phyloP scores from a whole-genome alignment of 2,329 filamentous ascomycete genomes.

The Ceratocystis albifundus region DNA sequence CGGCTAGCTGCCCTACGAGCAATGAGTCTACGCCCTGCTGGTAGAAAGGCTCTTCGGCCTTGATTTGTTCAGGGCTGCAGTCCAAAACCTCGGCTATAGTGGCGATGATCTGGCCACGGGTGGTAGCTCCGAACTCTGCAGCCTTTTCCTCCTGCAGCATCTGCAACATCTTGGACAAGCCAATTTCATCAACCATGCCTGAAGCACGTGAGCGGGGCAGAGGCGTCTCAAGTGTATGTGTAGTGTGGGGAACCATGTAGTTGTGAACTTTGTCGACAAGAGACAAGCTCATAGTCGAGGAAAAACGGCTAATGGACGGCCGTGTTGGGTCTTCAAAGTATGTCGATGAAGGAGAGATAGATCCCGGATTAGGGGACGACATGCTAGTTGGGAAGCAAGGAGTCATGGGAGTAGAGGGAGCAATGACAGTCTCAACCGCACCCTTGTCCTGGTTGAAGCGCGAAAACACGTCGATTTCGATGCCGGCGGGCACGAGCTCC shows the following conservation, averaged over 20 bases:
- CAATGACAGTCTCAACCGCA: constrained; percentile 18
- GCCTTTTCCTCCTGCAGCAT: constrained; percentile 26
- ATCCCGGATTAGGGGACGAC: neutral
- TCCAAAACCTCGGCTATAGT: constrained; percentile 38
- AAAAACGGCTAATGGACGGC: constrained; percentile 16
- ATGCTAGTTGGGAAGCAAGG: constrained; percentile 1
- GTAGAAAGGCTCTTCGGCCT: constrained; percentile 39
- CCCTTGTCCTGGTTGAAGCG: constrained; percentile 21
- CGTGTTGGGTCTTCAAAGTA: constrained; percentile 16
- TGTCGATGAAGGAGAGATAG: neutral
- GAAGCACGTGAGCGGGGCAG: constrained; percentile 28
- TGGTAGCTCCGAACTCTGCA: constrained; percentile 26
- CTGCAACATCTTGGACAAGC: constrained; percentile 30
- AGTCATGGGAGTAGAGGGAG: constrained; percentile 8
- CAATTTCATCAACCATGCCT: constrained; percentile 30
- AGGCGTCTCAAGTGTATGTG: constrained; percentile 30
- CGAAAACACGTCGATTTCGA: constrained; percentile 20
- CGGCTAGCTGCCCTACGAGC: constrained; percentile 41
- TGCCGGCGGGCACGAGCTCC: constrained; percentile 14
- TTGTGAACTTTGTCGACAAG: constrained; percentile 26
- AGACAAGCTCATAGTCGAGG: constrained; percentile 16
- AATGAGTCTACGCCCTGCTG: constrained; percentile 44
- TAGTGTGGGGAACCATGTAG: constrained; percentile 33
- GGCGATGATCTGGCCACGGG: constrained; percentile 33
- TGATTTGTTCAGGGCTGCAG: constrained; percentile 32